Evolutionary conservation across 352 stramenopile species (phyloP).

Genomic region (Plasmopara viticola): DNA sequence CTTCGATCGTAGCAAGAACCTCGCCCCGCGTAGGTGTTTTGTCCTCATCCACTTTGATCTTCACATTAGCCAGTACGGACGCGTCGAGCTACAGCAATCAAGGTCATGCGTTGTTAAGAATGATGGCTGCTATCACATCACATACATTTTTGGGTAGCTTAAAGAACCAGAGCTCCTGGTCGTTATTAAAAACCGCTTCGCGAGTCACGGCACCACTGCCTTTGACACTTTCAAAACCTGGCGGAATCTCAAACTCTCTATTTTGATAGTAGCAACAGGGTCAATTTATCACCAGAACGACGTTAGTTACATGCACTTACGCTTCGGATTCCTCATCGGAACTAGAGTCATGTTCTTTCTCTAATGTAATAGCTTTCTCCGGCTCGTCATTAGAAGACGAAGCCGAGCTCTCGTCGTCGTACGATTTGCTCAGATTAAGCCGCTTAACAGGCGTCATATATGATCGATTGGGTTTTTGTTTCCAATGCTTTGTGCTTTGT

Average conservation of each 20-base stretch:
- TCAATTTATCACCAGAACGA: constrained; percentile 2
- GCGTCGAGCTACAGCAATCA: constrained; percentile 47
- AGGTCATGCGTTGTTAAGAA: constrained; percentile 1
- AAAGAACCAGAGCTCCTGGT: constrained; percentile 85
- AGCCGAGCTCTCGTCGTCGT: constrained; percentile 29
- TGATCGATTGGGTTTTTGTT: too few relatives aligned
- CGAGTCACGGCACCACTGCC: constrained; percentile 52
- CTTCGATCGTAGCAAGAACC: constrained; percentile 37
- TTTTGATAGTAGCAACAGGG: constrained; percentile 2
- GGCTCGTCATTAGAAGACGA: constrained; percentile 39
- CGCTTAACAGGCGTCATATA: constrained; percentile 51
- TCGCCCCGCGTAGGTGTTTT: constrained; percentile 26
- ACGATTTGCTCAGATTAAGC: constrained; percentile 54
- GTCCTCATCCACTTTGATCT: constrained; percentile 46
- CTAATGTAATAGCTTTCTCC: constrained; percentile 7
- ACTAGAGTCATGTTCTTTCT: constrained; percentile 29
- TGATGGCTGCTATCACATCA: constrained; percentile 5
- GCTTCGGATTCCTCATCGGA: constrained; percentile 52
- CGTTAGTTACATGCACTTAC: constrained; percentile 23
- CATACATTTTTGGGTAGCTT: constrained; percentile 77
- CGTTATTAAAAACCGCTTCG: constrained; percentile 51
- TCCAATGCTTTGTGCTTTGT: too few relatives aligned
- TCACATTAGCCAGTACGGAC: constrained; percentile 58
- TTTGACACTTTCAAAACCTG: constrained; percentile 58
- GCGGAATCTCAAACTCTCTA: constrained; percentile 78